These are phyloP conservation scores for Pyrenochaeta sp. DNA, from an alignment of 2,329 filamentous ascomycete species.

Conservation along the genomic window DNA sequence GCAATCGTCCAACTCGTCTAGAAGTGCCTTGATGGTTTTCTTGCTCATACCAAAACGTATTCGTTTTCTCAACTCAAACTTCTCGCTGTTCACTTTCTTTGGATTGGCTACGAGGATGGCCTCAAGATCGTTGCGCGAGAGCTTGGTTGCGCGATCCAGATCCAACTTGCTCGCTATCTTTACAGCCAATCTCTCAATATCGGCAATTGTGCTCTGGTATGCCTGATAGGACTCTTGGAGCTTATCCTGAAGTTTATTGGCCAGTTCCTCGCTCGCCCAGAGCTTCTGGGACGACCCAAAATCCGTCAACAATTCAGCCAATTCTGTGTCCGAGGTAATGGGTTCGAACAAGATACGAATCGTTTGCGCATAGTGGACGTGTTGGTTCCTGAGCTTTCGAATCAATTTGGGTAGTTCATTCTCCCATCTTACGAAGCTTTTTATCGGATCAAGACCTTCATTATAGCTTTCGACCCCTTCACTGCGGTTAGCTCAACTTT, in stretches of 20 bases:
- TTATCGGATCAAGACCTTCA: slow-evolving; percentile 51
- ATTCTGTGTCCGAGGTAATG: slow-evolving; percentile 46
- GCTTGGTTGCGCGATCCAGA: slow-evolving; percentile 44
- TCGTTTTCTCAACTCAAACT: slow-evolving; percentile 47
- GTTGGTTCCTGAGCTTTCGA: slow-evolving; percentile 47
- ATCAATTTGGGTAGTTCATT: slow-evolving; percentile 46
- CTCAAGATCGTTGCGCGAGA: slow-evolving; percentile 47
- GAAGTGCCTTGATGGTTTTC: slow-evolving; percentile 44
- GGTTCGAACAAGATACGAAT: slow-evolving; percentile 47
- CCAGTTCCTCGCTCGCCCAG: slow-evolving; percentile 44
- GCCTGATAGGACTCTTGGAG: slow-evolving; percentile 46
- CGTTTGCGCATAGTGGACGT: slow-evolving; percentile 48
- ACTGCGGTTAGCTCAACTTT: background rate
- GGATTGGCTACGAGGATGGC: slow-evolving; percentile 45
- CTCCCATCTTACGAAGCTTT: slow-evolving; percentile 48
- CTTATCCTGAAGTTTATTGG: slow-evolving; percentile 38
- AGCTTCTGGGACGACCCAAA: slow-evolving; percentile 32
- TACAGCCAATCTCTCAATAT: slow-evolving; percentile 46
- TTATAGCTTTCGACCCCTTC: slow-evolving; percentile 48
- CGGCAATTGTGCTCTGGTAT: slow-evolving; percentile 46
- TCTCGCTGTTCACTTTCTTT: slow-evolving; percentile 35
- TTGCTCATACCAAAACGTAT: slow-evolving; percentile 49
- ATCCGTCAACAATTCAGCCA: slow-evolving; percentile 46
- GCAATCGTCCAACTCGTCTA: slow-evolving; percentile 49
- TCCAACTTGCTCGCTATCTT: slow-evolving; percentile 49